These are phyloP conservation scores for Podila minutissima DNA, from an alignment of 192 early-diverging fungal genomes.

Conservation along the genomic window DNA sequence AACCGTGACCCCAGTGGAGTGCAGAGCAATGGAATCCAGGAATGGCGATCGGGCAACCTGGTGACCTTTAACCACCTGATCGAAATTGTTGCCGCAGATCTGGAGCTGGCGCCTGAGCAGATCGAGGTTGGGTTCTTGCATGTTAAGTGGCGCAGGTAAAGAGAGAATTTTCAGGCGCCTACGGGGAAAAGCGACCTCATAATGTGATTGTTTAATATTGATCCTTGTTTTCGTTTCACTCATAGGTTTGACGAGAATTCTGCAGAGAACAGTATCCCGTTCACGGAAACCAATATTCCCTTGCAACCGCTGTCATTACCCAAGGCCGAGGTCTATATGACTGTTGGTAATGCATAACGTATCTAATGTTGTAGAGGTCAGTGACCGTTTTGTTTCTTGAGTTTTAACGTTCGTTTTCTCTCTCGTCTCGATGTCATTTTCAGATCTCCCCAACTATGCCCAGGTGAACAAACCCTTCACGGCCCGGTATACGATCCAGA, in stretches of 20 bases:
- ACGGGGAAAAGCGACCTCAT: no score
- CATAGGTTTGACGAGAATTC: slow-evolving; percentile 19
- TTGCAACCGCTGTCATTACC: slow-evolving; percentile 43
- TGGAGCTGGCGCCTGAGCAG: slow-evolving; percentile 30
- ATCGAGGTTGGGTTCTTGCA: slow-evolving; percentile 51
- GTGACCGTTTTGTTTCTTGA: not conserved
- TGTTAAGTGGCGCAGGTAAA: slow-evolving; percentile 62
- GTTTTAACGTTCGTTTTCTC: not conserved
- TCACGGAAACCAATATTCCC: slow-evolving; percentile 37
- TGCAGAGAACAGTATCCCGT: slow-evolving; percentile 6
- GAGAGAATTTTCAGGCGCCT: not conserved
- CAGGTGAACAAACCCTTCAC: slow-evolving; percentile 69
- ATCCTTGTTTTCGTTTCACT: no score
- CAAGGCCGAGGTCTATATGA: slow-evolving; percentile 42
- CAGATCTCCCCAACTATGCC: slow-evolving; percentile 68
- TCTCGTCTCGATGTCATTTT: not conserved
- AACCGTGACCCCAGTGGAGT: not conserved
- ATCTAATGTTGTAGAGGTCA: not conserved
- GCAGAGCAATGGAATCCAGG: not conserved
- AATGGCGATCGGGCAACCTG: slow-evolving; percentile 30
- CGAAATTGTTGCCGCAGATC: slow-evolving; percentile 18
- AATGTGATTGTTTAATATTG: no score
- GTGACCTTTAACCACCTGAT: slow-evolving; percentile 31
- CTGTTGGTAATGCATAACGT: slow-evolving; percentile 51
- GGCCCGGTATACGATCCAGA: slow-evolving; percentile 68